Base-by-base conservation (phyloP, 768 basidiomycete species). In the Astraeus odoratus region DNA sequence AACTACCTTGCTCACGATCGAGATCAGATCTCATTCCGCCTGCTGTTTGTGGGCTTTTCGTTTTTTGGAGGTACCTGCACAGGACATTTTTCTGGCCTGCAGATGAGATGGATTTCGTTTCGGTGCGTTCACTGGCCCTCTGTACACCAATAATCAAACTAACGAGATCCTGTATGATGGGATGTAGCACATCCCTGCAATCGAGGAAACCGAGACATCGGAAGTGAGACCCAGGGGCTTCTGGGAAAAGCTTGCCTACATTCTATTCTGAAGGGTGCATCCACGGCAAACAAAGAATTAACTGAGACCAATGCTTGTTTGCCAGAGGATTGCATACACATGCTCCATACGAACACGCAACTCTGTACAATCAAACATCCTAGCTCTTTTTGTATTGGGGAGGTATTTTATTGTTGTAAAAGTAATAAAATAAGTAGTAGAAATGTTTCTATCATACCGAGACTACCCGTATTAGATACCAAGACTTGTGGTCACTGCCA, bases 141-240 rank as follows among this genome's bases (percentile, higher is more conserved):
- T 23, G 26, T 29, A 10, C n/a, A n/a, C 12, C 8, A 15, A 30
- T 8, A 20, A 33, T n/a, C 10, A 3, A 15, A 27, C 13, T n/a
- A 8, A 12, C 26, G 25, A 24, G 9, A 24, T 16, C 18, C 7
- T 39, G 12, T 15, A 10, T 23, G 22, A 24, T 23, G 13, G 29
- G 31, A 31, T 20, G 41, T 50, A 50, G 49, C 27, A 34, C 15
- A 50, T 50, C 25, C 49, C 49, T 7, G 12, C 49, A 8, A 19
- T 26, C 4, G 49, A 50, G 25, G 39, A 50, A 31, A 50, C 49
- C 13, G 49, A 50, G 18, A 16, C 19, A 18, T 27, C 27, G 13
- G 40, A 48, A 19, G 27, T 19, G 23, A 23, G 24, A 6, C 49
- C 39, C 3, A 34, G 2, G 1, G 45, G 45, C 12, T 50, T 48